Base-by-base conservation (phyloP, 768 basidiomycete species). In the Suillus tomentosus region DNA sequence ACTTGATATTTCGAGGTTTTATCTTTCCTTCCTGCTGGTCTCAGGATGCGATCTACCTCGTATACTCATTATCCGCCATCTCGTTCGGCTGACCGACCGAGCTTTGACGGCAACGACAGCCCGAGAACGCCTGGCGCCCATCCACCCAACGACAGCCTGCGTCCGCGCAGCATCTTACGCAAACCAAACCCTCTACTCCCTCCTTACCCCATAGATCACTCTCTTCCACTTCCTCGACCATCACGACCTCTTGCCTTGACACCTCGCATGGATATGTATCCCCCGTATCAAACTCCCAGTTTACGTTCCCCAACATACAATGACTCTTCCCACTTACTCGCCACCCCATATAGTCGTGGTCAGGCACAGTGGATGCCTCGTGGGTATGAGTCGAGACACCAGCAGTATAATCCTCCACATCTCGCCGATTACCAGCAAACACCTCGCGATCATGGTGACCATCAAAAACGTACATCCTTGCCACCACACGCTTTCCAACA, bases 261-360 rank as follows among this genome's bases (percentile, higher is more conserved):
- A 48, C 65, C 39, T 72, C 64, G 51, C 64, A 47, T 55, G 62
- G 55, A 37, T 60, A 65, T 39, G 2, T 66, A 24, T 58, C 63
- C 7, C 40, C 66, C 34, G 19, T 36, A 5, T 58, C 63, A 50
- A 64, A 67, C n/a, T 67, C 72, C 34, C 65, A 71, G 37, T 65
- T 70, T n/a, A 73, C 68, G 13, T 65, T 67, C 15, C 69, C 71
- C 62, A 14, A 19, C 57, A 5, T 42, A 58, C 40, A 42, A 58
- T 31, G 57, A 73, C 74, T 0, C 74, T 67, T 34, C 68, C 70
- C 50, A 64, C 66, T 50, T 66, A 67, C 51, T 68, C 70, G 47
- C 70, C 63, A 54, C 59, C 43, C 9, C 71, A 71, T 55, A 70
- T 57, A 64, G 40, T 43, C 57, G 42, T 22, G 42, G 57, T 42